Evolutionary conservation across 768 basidiomycete genomes (phyloP).

Genomic region (Amylocystis lapponica): DNA sequence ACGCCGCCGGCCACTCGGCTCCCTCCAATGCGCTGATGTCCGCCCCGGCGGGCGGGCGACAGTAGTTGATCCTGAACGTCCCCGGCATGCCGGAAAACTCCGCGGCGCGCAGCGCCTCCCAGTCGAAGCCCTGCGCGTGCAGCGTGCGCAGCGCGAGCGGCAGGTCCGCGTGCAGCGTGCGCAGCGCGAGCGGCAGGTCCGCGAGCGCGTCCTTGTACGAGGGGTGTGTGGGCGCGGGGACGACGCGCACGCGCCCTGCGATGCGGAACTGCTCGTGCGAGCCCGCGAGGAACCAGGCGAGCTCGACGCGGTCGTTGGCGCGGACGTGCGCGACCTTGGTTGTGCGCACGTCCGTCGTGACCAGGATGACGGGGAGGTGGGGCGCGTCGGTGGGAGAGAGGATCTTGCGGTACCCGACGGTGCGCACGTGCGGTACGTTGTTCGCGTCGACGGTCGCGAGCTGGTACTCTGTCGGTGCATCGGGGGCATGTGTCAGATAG

Average conservation of each 20-base stretch:
- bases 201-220: no score
- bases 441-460: constrained; percentile 47
- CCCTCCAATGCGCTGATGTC: constrained; percentile 44
- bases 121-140: constrained; percentile 37
- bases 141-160: constrained; percentile 12
- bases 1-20: constrained; percentile 53
- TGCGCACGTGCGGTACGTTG: constrained; percentile 54
- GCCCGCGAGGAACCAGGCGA: constrained; percentile 70
- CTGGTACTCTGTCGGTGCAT: constrained; percentile 45
- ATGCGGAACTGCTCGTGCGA: constrained; percentile 73
- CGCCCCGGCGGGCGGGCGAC: constrained; percentile 58
- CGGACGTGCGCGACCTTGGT: constrained; percentile 62
- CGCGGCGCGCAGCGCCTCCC: constrained; percentile 58
- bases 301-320: constrained; percentile 45
- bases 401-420: constrained; percentile 57
- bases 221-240: constrained; percentile 29
- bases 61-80: constrained; percentile 64
- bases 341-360: constrained; percentile 68
- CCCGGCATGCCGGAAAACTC: constrained; percentile 52
- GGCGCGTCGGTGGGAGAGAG: constrained; percentile 39
- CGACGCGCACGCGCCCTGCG: constrained; percentile 46
- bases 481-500: neutral
- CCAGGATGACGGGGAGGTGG: constrained; percentile 53
- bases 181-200: constrained; percentile 7
- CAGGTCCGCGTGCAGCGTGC: constrained; percentile 11